Conservation (phyloP, 2,329 filamentous ascomycete species). For the Daldinia sp. region DNA sequence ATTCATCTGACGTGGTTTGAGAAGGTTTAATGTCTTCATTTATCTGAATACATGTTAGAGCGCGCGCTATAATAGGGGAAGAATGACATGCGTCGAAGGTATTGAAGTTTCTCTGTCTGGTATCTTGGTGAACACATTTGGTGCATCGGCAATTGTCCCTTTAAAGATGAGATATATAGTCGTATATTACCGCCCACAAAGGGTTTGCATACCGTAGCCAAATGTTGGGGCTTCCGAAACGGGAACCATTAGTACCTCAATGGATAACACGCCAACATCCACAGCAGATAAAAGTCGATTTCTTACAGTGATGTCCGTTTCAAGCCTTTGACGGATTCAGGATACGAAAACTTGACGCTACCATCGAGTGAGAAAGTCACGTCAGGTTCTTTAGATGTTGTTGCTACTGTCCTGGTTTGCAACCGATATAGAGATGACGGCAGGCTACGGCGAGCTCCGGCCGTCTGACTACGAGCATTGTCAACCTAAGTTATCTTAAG, state of each 20-base stretch:
- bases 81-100: constrained; percentile 66
- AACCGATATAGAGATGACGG: constrained; percentile 4
- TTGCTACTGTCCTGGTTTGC: constrained; percentile 24
- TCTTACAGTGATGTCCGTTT: constrained; percentile 39
- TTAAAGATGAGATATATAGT: constrained; percentile 25
- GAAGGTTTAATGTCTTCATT: constrained; percentile 52
- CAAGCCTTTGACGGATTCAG: constrained; percentile 11
- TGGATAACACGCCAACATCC: not conserved
- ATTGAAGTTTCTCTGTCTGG: constrained; percentile 72
- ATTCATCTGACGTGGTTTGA: constrained; percentile 45
- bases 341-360: constrained; percentile 29
- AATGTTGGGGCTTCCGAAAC: constrained; percentile 48
- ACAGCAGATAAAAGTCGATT: not conserved
- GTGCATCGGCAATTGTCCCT: constrained; percentile 77
- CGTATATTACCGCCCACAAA: not conserved
- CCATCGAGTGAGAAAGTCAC: constrained; percentile 26
- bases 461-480: constrained; percentile 11
- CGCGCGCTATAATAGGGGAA: constrained; percentile 2
- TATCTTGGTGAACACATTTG: constrained; percentile 73
- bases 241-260: constrained; percentile 25
- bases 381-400: constrained; percentile 21
- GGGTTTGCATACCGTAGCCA: constrained; percentile 49
- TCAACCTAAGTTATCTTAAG: constrained; percentile 9
- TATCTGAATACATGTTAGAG: constrained; percentile 51
- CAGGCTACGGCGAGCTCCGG: constrained; percentile 6